Base-by-base conservation (phyloP, 2,329 filamentous ascomycete species). In the Knoxdaviesia proteae region DNA sequence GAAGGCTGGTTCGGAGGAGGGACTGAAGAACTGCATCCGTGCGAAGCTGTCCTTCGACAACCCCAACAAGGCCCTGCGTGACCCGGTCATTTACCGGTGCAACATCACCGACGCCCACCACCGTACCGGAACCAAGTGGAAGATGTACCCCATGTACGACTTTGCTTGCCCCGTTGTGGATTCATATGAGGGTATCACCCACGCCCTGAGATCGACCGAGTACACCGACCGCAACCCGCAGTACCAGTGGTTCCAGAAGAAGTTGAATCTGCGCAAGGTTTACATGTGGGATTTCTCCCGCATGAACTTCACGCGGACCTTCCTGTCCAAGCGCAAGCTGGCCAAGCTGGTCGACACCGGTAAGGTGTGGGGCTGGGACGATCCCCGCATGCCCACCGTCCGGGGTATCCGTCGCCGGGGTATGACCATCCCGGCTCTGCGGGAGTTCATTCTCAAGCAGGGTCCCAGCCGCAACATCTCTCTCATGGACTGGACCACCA, bases 41-140 rank as follows among this genome's bases (percentile, higher is more conserved):
- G 90, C 90, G 45, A 94, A 92, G 68, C 83, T 96, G 52, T 88
- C 84, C 1, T 74, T 82, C 51, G 83, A 93, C 59, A 81, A 90
- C 62, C 81, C 81, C 49, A 96, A 98, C 68, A 93, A 93, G 62
- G 84, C 90, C 42, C 78, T 96, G 73, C 74, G 90, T 49, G 90
- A 98, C 59, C 90, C 90, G 8, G 87, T 96, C 60, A 92, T 98
- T 59, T 96, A 94, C 69, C 79, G 90, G 50, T 94, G 86, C 72
- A 94, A 93, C 56, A 53, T 65, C 47, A 67, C 68, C 45, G 64
- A 67, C 40, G 51, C 67, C 20, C 81, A 90, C 58, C 83, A 90
- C 63, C 76, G 83, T 50, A 90, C 83, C 2, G 82, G 82, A 33
- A 71, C 65, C 45, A 74, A 68, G 47, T 88, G 82, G 80, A 88